Evolutionary conservation across 1,139 yeast species (phyloP).

Genomic region (Saccharomyces pastorianus): DNA sequence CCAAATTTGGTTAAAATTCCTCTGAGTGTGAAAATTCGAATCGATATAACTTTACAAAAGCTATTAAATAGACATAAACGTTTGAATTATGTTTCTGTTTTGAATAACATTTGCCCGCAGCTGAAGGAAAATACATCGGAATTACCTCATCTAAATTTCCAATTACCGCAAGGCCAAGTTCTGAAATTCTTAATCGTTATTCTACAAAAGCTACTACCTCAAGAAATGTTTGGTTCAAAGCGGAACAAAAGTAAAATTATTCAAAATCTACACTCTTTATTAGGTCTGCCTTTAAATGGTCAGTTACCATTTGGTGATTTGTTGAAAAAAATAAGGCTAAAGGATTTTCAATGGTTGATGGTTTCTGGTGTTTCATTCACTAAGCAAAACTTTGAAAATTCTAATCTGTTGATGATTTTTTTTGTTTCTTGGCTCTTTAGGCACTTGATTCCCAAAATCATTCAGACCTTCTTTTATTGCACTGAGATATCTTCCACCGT

Average conservation of each 20-base stretch:
- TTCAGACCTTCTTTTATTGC: conserved; percentile 57
- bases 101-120: conserved; percentile 19
- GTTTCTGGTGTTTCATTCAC: conserved; percentile 2
- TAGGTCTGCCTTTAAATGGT: conserved; percentile 36
- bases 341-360: conserved; percentile 42
- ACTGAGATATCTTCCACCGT: conserved; percentile 45
- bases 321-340: conserved; percentile 32
- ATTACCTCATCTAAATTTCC: conserved; percentile 11
- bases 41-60: conserved; percentile 6
- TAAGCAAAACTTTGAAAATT: conserved; percentile 4
- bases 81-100: conserved; percentile 5
- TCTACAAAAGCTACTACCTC: conserved; percentile 45
- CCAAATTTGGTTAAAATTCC: conserved; percentile 2
- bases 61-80: conserved; percentile 11
- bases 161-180: conserved; percentile 27
- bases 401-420: conserved; percentile 5
- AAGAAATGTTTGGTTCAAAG: conserved; percentile 46
- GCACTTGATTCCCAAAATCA: conserved; percentile 40
- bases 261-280: conserved; percentile 33
- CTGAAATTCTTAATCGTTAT: conserved; percentile 37
- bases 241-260: conserved; percentile 41
- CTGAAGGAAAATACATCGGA: background rate
- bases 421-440: conserved; percentile 51
- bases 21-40: background rate
- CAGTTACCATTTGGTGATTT: conserved; percentile 28